Base-by-base conservation (phyloP, 768 basidiomycete genomes). In the Cyclocybe cylindracea region DNA sequence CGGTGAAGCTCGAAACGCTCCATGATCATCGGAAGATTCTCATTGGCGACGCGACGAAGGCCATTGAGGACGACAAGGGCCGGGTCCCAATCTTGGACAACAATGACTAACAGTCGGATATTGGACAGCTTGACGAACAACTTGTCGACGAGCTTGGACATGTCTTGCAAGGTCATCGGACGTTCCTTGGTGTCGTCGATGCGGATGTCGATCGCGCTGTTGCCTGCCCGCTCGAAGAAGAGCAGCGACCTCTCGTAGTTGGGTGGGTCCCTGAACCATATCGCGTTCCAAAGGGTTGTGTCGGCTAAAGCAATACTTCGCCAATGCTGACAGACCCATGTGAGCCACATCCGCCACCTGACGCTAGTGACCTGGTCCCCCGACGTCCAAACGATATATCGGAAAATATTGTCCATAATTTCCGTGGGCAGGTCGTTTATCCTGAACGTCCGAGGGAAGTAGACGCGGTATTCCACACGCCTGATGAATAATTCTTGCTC, bases 1-100 rank as follows among this genome's bases (percentile, higher is more conserved):
- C 85, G 81, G 65, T 87, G 85, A 24, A 91, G 65, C 66, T 89
- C 87, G 56, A 89, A 68, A 29, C 80, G 80, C 55, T 85, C 76
- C n/a, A 91, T 62, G 37, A 67, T 70, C 54, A 79, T 71, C 13
- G 75, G 66, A 24, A 60, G 53, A 3, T 70, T 67, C 9, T 65
- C 52, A 29, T 56, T 58, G 7, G 71, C 73, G 2, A 71, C 69
- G 3, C 60, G 51, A 46, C 69, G 68, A 45, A 89, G 66, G 53
- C 72, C 77, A 46, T 82, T 73, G 51, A 89, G 64, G 46, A 83
- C 69, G 4, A 72, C 68, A 11, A 83, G 69, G 2, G 77, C 73
- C 8, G 82, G 73, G 33, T 80, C 76, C 82, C 83, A 83, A 46
- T 75, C 69, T 34, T 82, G 73, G 49, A 85, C 72, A 51, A 84